Evolutionary conservation across 2,329 filamentous ascomycete species (phyloP), one percentile per base, ranked within the genome.

Genomic region (Paecilomyces sp.): DNA sequence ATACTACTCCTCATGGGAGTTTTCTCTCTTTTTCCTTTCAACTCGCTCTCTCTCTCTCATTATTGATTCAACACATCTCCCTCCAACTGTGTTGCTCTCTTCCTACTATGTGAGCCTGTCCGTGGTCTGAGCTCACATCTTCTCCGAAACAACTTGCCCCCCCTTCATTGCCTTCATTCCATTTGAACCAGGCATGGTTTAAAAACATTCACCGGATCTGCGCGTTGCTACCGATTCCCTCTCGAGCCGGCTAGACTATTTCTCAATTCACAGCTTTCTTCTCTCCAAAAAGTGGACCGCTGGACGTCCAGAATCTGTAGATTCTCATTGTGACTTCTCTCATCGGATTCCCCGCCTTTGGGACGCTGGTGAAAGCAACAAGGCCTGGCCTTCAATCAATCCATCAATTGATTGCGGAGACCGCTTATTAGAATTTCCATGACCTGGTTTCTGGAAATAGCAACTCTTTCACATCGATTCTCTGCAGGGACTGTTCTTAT

Each of bases 151-250:
- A 33, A 9, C 31, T 12, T 33, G 8, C 31, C 15, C 63, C 67
- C 67, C 68, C 66, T 71, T 68, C 62, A 66, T 67, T 68, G 66
- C 67, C 67, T 69, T 68, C 68, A 70, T 70, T 70, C 68, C 67
- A 63, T 63, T 57, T 60, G 60, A 59, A 25, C 62, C 64, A 65
- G 66, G 61, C 64, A 67, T 63, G 58, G 62, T 65, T 64, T 64
- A 64, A 33, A 33, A 54, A 30, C 66, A 67, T 68, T 67, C 66
- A 68, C 64, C 61, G 63, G 64, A 59, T 64, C 62, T 58, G 63
- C 62, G 58, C 59, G 63, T 67, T 66, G 63, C 65, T 63, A 64
- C 64, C 63, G 58, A 58, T 53, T 33, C 31, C 31, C 31, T 33
- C 47, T 59, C 55, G 52, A 54, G 50, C 25, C 56, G 28, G 47